Evolutionary conservation across 345 rosid species (phyloP).

Genomic region (Boechera divaricarpa): DNA sequence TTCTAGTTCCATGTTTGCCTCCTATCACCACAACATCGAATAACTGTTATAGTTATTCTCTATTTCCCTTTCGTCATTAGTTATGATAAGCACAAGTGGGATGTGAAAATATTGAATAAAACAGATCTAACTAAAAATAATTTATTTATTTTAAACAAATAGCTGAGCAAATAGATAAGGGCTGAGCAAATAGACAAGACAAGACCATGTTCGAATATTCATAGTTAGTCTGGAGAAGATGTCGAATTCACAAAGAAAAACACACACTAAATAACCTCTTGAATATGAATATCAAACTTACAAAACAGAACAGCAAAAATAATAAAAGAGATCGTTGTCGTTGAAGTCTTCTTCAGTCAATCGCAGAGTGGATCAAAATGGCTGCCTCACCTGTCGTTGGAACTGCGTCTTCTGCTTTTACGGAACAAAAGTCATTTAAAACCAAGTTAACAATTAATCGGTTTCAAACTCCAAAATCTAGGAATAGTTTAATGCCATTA

Average conservation of each 20-base stretch:
- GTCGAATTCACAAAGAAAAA: neutral
- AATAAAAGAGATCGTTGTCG: neutral
- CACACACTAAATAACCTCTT: neutral
- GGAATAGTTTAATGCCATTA: neutral
- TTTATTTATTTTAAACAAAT: no score
- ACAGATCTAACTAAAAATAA: neutral
- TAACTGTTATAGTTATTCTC: neutral
- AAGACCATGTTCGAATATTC: neutral
- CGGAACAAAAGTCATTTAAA: neutral
- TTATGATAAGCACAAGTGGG: neutral
- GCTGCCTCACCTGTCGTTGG: slow-evolving; percentile 73
- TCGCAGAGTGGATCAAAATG: slow-evolving; percentile 66
- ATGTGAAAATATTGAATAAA: neutral
- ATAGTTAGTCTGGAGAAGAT: neutral
- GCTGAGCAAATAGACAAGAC: neutral
- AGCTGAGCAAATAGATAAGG: no score
- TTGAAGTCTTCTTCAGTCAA: slow-evolving; percentile 42
- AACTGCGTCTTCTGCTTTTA: slow-evolving; percentile 58
- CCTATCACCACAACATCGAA: neutral
- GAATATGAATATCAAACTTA: neutral
- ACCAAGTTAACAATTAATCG: neutral
- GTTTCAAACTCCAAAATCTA: neutral
- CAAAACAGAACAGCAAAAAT: neutral
- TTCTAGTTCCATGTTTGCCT: neutral
- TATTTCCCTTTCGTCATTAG: neutral